Evolutionary conservation across 23 red algal species (phyloP).

Genomic region (Gracilaria domingensis): DNA sequence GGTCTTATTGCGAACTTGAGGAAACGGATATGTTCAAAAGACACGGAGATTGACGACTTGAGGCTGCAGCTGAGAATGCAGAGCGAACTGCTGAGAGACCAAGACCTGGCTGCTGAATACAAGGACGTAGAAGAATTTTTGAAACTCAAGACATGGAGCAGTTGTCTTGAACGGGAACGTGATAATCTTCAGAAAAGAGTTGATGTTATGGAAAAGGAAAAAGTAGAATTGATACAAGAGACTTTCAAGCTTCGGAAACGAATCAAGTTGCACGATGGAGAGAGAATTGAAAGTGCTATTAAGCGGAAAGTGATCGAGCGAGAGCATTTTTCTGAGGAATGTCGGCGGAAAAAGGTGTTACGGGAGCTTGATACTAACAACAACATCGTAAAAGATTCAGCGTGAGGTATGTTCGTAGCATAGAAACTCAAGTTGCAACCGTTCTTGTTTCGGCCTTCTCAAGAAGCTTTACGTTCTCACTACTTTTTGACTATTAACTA

Average conservation of each 20-base stretch:
- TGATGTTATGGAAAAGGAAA: background rate
- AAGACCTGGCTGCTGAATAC: background rate
- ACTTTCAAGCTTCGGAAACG: constrained; percentile 32
- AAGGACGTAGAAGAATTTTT: constrained; percentile 17
- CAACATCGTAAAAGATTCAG: background rate
- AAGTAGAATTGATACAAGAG: background rate
- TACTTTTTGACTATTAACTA: too few relatives aligned
- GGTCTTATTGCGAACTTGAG: constrained; percentile 9
- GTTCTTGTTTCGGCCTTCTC: background rate
- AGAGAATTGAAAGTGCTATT: constrained; percentile 14
- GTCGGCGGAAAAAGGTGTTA: background rate
- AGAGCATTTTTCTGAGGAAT: constrained; percentile 5
- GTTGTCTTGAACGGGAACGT: background rate
- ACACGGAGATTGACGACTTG: constrained; percentile 8
- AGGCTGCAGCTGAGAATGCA: background rate
- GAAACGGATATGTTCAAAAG: constrained; percentile 6
- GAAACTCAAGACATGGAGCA: background rate
- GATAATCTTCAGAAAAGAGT: constrained; percentile 12
- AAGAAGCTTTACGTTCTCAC: too few relatives aligned
- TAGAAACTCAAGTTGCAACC: background rate
- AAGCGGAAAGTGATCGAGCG: constrained; percentile 14
- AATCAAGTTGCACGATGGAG: constrained; percentile 31
- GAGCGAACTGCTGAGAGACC: background rate
- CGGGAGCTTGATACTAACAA: constrained; percentile 24
- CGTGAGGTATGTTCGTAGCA: background rate